Conservation (phyloP, 257 asterid species). For the Scutellaria galericulata region DNA sequence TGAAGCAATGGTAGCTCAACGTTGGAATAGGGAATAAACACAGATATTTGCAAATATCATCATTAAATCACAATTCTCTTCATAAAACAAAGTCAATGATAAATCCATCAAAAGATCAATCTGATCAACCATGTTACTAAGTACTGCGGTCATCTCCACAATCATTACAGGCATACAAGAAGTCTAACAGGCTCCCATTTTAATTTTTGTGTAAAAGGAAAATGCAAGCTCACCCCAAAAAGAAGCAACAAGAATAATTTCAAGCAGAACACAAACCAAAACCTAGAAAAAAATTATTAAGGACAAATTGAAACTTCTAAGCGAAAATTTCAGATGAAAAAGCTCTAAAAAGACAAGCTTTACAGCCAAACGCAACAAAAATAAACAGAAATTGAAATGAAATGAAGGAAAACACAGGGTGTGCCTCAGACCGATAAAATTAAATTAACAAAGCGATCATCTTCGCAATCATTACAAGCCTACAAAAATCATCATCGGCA, state of each 20-base stretch:
- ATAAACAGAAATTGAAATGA: neutral
- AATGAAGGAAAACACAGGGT: neutral
- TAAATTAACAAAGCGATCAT: conserved; percentile 40
- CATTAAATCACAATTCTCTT: neutral
- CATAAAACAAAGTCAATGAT: neutral
- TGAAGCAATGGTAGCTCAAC: neutral
- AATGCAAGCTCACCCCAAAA: neutral
- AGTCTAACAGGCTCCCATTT: neutral
- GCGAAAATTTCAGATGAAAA: neutral
- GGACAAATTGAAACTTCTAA: neutral
- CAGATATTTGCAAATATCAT: conserved; percentile 5
- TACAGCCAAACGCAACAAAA: neutral
- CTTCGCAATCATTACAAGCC: conserved; percentile 45
- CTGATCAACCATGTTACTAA: neutral
- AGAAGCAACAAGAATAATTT: conserved; percentile 1
- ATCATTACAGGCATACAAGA: conserved; percentile 22
- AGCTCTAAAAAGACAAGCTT: neutral
- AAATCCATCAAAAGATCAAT: neutral
- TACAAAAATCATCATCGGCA: conserved; percentile 46
- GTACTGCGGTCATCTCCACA: conserved; percentile 14
- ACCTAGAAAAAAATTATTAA: neutral
- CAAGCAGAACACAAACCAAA: neutral
- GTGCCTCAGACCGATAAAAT: conserved; percentile 67
- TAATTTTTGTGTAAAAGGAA: neutral
- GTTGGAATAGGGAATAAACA: neutral